These are phyloP conservation scores for Paramecium primaurelia DNA, from an alignment of 73 alveolate genomes.

Conservation along the genomic window DNA sequence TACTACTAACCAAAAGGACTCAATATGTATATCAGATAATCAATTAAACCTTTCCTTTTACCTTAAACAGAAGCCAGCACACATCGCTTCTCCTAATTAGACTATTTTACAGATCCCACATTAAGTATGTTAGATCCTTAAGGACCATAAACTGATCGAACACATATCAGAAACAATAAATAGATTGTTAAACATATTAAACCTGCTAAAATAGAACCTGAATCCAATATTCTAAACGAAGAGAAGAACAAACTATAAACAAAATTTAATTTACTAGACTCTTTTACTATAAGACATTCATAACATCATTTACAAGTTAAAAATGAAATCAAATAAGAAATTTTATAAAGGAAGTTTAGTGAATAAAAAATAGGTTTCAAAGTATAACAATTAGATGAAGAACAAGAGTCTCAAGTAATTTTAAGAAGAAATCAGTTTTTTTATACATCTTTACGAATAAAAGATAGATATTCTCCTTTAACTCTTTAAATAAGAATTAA, in stretches of 20 bases:
- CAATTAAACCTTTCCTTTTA: background rate
- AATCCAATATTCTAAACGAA: background rate
- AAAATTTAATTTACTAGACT: background rate
- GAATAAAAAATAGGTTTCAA: background rate
- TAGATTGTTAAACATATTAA: background rate
- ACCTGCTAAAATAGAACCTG: background rate
- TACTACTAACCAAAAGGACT: background rate
- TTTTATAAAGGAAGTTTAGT: background rate
- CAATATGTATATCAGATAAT: background rate
- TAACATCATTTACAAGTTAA: background rate
- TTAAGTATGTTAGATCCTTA: background rate
- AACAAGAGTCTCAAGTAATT: background rate
- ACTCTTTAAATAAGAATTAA: background rate
- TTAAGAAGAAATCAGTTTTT: background rate
- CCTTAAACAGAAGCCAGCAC: background rate
- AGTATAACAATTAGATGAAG: background rate
- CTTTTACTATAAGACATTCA: background rate
- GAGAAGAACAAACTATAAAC: background rate
- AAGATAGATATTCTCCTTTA: slow-evolving; percentile 6
- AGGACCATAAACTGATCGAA: slow-evolving; percentile 3
- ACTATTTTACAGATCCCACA: background rate
- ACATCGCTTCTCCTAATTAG: background rate
- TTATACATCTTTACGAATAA: background rate
- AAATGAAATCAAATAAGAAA: background rate
- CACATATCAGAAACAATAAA: background rate